phyloP scores from a whole-genome alignment of 768 basidiomycete genomes.

The Xerocomellus amylosporus region DNA sequence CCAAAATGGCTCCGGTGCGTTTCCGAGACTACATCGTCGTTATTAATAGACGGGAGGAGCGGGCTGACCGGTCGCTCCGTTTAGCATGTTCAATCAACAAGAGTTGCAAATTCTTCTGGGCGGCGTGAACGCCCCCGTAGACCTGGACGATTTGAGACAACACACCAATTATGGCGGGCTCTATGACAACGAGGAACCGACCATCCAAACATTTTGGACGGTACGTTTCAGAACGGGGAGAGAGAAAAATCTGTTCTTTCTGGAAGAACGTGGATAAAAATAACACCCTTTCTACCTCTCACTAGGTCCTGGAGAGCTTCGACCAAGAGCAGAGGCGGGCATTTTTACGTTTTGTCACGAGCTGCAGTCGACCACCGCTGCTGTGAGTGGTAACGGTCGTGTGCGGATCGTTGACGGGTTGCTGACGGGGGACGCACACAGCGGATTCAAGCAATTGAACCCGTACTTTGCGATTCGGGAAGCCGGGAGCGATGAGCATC shows the following conservation, averaged over 20 bases:
- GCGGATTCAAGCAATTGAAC: constrained; percentile 81
- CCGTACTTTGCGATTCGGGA: constrained; percentile 90
- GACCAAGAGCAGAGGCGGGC: constrained; percentile 75
- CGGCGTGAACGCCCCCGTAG: constrained; percentile 81
- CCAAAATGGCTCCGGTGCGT: constrained; percentile 77
- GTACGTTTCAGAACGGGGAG: constrained; percentile 37
- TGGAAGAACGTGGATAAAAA: background rate
- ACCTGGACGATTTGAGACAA: constrained; percentile 72
- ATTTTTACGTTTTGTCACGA: constrained; percentile 88
- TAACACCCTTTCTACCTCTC: background rate
- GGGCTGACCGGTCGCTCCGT: constrained; percentile 9
- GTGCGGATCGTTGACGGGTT: background rate
- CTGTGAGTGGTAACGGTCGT: constrained; percentile 49
- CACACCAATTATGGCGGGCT: constrained; percentile 84
- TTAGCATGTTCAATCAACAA: constrained; percentile 95
- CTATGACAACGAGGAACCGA: constrained; percentile 66
- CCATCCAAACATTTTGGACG: constrained; percentile 82
- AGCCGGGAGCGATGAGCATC: constrained; percentile 65
- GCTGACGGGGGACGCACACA: constrained; percentile 23
- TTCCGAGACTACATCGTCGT: background rate
- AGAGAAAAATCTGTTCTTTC: background rate
- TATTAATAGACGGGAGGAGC: background rate
- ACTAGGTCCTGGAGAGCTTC: constrained; percentile 73
- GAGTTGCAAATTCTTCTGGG: constrained; percentile 92
- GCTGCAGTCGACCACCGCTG: constrained; percentile 85